A percentile compares a stretch with the other conserved stretches of the same genome.
These are phyloP conservation scores for Margaritispora aquatica DNA, from an alignment of 495 filamentous ascomycete genomes.

Conservation along the genomic window DNA sequence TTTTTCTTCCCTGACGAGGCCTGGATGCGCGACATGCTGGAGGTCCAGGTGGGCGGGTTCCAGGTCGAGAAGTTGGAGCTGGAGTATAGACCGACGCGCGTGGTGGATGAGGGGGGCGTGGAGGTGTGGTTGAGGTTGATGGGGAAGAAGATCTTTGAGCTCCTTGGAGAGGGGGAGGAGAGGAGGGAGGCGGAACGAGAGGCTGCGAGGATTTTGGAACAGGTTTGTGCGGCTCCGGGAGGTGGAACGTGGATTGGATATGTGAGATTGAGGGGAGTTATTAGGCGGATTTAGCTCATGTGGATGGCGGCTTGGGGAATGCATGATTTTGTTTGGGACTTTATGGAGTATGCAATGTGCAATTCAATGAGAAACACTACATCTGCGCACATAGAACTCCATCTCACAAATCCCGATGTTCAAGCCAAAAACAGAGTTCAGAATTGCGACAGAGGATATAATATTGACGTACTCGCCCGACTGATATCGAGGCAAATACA, in stretches of 20 bases:
- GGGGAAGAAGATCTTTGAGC: conserved; percentile 49
- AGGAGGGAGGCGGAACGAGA: conserved; percentile 49
- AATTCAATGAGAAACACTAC: too few relatives aligned
- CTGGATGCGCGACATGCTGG: conserved; percentile 41
- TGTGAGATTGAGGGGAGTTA: conserved; percentile 64
- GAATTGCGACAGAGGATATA: too few relatives aligned
- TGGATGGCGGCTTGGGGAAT: too few relatives aligned
- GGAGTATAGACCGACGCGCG: conserved; percentile 57
- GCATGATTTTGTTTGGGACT: too few relatives aligned
- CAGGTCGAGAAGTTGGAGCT: conserved; percentile 52
- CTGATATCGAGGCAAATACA: too few relatives aligned
- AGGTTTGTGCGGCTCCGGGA: conserved; percentile 44
- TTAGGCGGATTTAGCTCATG: too few relatives aligned
- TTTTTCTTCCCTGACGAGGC: conserved; percentile 70
- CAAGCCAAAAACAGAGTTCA: too few relatives aligned
- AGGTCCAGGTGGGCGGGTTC: conserved; percentile 45
- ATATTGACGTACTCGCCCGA: too few relatives aligned
- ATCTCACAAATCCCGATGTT: too few relatives aligned
- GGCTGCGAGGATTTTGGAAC: conserved; percentile 50
- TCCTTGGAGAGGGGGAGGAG: conserved; percentile 35
- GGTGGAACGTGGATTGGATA: conserved; percentile 62
- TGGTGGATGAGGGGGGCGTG: conserved; percentile 48
- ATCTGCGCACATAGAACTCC: too few relatives aligned
- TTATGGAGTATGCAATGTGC: too few relatives aligned
- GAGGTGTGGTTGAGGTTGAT: conserved; percentile 67